phyloP scores from a whole-genome alignment of 2,329 filamentous ascomycete species.

The Lachnellula suecica region DNA sequence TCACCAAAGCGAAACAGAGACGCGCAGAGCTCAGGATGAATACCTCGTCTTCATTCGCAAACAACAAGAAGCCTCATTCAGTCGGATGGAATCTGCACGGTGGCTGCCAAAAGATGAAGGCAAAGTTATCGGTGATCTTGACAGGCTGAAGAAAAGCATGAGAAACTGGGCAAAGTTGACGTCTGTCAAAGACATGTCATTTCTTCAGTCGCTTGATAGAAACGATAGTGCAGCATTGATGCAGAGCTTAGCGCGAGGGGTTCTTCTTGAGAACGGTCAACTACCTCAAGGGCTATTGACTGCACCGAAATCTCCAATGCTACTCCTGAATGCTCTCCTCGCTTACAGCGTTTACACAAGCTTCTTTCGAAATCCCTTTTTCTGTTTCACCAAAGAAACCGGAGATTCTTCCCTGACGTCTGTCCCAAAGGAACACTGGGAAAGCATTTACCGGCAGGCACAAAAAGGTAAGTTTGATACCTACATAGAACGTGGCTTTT shows the following conservation, averaged over 20 bases:
- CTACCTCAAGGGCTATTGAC: conserved; percentile 5
- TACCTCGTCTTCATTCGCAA: conserved; percentile 5
- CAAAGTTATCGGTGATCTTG: conserved; percentile 8
- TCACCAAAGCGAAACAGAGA: conserved; percentile 4
- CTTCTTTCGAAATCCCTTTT: conserved; percentile 14
- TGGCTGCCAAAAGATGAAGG: conserved; percentile 16
- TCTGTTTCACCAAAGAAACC: conserved; percentile 2
- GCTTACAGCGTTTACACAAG: conserved; percentile 9
- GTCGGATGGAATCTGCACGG: conserved; percentile 12
- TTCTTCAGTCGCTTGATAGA: background rate
- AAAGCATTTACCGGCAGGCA: conserved; percentile 6
- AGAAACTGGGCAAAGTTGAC: conserved; percentile 9
- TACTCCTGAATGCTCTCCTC: conserved; percentile 20
- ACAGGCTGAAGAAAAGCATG: conserved; percentile 13
- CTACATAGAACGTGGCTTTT: background rate
- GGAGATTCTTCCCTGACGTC: background rate
- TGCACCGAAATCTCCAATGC: conserved; percentile 6
- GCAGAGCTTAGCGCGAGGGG: conserved; percentile 1
- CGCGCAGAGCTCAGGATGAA: background rate
- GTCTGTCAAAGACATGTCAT: background rate
- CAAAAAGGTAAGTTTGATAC: conserved; percentile 5
- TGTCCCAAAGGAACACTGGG: background rate
- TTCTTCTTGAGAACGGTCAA: background rate
- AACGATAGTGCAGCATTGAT: background rate
- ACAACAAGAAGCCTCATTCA: conserved; percentile 16